A percentile compares a stretch with the other conserved stretches of the same genome.
These are phyloP conservation scores for Meyerozyma carpophila DNA, from an alignment of 1,139 yeast genomes.

Conservation along the genomic window DNA sequence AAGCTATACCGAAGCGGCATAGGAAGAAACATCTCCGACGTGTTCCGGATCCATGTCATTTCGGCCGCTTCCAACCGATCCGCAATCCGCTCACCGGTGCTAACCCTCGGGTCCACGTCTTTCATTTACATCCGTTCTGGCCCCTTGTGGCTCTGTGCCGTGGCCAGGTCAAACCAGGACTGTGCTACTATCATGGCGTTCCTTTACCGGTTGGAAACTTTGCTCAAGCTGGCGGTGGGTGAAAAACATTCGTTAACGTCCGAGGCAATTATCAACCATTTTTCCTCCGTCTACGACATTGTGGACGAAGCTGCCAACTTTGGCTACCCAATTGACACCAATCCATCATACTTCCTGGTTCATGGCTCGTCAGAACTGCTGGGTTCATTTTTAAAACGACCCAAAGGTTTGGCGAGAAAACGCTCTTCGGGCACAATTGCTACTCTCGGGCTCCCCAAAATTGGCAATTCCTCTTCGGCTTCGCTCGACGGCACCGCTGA, in stretches of 20 bases:
- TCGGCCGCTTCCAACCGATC: slow-evolving; percentile 24
- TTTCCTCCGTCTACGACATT: slow-evolving; percentile 60
- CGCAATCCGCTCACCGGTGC: slow-evolving; percentile 67
- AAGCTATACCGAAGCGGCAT: slow-evolving; percentile 63
- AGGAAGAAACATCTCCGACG: slow-evolving; percentile 63
- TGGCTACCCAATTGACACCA: slow-evolving; percentile 55
- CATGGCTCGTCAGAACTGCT: not conserved
- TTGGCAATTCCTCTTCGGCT: not conserved
- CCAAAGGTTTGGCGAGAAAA: not conserved
- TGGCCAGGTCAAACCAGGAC: slow-evolving; percentile 83
- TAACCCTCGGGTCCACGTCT: slow-evolving; percentile 89
- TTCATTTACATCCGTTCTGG: slow-evolving; percentile 74
- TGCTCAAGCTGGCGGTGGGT: slow-evolving; percentile 17
- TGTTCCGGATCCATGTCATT: slow-evolving; percentile 86
- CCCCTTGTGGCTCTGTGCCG: slow-evolving; percentile 76
- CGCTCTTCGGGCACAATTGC: slow-evolving; percentile 5
- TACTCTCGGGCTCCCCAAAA: slow-evolving; percentile 1
- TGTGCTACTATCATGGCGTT: slow-evolving; percentile 79
- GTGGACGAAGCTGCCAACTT: slow-evolving; percentile 68
- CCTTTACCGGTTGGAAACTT: slow-evolving; percentile 53
- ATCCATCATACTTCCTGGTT: not conserved
- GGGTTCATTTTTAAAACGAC: not conserved
- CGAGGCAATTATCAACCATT: slow-evolving; percentile 42
- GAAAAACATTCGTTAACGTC: slow-evolving; percentile 18
- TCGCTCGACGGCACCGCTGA: not conserved